phyloP scores from a whole-genome alignment of 768 basidiomycete species.

The Tulasnella calospora region DNA sequence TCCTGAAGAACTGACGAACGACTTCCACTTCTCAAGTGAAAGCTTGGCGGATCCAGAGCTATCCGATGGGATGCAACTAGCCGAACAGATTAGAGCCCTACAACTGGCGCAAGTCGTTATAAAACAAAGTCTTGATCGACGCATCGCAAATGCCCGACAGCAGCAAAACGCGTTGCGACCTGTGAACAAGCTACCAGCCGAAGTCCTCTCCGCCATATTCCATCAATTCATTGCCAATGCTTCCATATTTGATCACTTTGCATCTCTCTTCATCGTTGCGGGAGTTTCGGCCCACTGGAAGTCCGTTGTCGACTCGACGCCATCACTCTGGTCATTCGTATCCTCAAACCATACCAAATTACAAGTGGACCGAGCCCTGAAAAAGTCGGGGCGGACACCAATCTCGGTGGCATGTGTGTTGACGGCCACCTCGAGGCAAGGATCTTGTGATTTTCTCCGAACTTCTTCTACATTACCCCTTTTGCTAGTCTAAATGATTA shows the following conservation, averaged over 20 bases:
- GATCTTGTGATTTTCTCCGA: not conserved
- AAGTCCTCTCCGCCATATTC: not conserved
- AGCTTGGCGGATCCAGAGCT: not conserved
- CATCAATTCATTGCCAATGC: not conserved
- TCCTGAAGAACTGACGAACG: not conserved
- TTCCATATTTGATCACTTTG: not conserved
- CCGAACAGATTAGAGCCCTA: not conserved
- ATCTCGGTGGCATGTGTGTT: not conserved
- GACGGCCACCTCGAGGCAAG: not conserved
- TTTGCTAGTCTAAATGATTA: too few species aligned
- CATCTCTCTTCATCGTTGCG: not conserved
- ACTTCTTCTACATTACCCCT: too few species aligned
- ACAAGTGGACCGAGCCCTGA: not conserved
- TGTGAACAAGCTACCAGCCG: not conserved
- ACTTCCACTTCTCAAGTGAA: not conserved
- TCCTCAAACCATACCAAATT: not conserved
- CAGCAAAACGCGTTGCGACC: not conserved
- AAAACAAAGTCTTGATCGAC: not conserved
- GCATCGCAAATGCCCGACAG: not conserved
- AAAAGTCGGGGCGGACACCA: not conserved
- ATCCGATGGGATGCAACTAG: not conserved
- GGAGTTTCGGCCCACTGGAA: not conserved
- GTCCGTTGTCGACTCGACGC: not conserved
- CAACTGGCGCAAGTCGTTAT: not conserved
- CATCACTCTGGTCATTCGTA: not conserved